A percentile compares a stretch with the other conserved stretches of the same genome.
Evolutionary conservation across 805 yeast species (phyloP).

Genomic region (Candida insectorum): DNA sequence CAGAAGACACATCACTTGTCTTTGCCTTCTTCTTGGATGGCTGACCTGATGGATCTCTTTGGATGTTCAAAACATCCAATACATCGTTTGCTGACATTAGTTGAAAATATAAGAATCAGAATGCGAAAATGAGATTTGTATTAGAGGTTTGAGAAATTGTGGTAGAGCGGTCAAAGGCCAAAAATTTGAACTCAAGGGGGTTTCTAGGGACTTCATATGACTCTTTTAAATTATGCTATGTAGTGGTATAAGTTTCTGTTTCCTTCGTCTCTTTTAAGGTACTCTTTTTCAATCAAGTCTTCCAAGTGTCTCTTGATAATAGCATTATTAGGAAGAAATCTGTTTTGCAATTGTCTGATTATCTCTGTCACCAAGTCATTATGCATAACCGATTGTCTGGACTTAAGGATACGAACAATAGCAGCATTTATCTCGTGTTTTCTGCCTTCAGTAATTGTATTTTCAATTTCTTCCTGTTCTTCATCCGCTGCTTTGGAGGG

Average conservation of each 20-base stretch:
- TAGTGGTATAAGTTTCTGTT: conserved; percentile 62
- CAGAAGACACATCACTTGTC: conserved; percentile 14
- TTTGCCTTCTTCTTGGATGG: conserved; percentile 43
- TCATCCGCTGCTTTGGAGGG: conserved; percentile 33
- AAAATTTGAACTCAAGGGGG: too few species aligned
- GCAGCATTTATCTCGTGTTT: conserved; percentile 77
- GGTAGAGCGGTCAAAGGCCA: too few species aligned
- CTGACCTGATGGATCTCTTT: conserved; percentile 40
- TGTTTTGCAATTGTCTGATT: conserved; percentile 50
- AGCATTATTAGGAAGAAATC: conserved; percentile 69
- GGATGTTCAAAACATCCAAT: conserved; percentile 72
- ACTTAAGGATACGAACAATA: conserved; percentile 82
- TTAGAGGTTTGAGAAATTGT: background rate
- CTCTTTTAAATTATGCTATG: conserved; percentile 63
- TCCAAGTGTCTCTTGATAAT: conserved; percentile 72
- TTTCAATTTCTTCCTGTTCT: conserved; percentile 53
- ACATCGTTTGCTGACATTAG: conserved; percentile 52
- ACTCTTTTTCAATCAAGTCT: conserved; percentile 76
- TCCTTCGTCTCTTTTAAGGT: conserved; percentile 65
- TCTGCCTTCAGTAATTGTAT: conserved; percentile 59
- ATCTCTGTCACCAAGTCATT: conserved; percentile 67
- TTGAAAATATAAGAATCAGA: too few species aligned
- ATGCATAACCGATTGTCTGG: conserved; percentile 58
- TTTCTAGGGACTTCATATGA: too few species aligned
- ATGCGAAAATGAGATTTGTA: too few species aligned